Percentiles rank a stretch among this genome's conserved stretches.
Evolutionary conservation across 352 stramenopile species (phyloP).

Genomic region (Globisporangium alternatum): DNA sequence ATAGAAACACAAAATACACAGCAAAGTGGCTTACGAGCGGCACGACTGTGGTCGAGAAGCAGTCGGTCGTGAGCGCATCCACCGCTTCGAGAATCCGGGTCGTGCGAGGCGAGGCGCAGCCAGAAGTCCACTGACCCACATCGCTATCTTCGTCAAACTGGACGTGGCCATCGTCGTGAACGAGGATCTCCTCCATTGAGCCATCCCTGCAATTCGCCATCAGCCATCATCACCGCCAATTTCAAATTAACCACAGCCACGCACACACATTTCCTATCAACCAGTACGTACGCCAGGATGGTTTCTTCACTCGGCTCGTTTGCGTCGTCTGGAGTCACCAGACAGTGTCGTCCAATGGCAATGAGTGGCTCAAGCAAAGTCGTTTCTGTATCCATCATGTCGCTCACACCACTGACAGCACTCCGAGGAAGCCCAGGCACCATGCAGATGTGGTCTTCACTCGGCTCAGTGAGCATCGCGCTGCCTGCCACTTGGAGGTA

Average conservation of each 20-base stretch:
- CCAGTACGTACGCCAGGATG: slow-evolving; percentile 19
- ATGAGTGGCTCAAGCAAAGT: slow-evolving; percentile 1
- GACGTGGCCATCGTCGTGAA: slow-evolving; percentile 22
- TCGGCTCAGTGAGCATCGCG: slow-evolving; percentile 22
- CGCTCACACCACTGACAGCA: slow-evolving; percentile 16
- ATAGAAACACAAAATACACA: too few species aligned
- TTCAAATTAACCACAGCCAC: too few species aligned
- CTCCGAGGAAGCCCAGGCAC: slow-evolving; percentile 6
- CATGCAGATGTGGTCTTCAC: slow-evolving; percentile 41
- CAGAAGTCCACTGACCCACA: neutral
- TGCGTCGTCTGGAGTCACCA: slow-evolving; percentile 5
- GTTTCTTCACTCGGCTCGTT: slow-evolving; percentile 24
- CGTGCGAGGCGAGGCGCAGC: slow-evolving; percentile 19
- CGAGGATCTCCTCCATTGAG: slow-evolving; percentile 40
- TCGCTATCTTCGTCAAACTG: slow-evolving; percentile 4
- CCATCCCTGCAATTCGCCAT: slow-evolving; percentile 32
- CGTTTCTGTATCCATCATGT: slow-evolving; percentile 9
- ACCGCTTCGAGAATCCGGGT: slow-evolving; percentile 32
- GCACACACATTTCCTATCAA: slow-evolving; percentile 5
- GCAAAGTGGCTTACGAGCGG: too few species aligned
- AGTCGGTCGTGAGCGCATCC: slow-evolving; percentile 37
- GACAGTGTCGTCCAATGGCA: slow-evolving; percentile 5
- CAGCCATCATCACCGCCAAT: neutral
- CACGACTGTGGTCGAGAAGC: slow-evolving; percentile 24
- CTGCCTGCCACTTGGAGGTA: slow-evolving; percentile 38